A percentile compares a stretch with the other conserved stretches of the same genome.
Conservation (phyloP, 441 rosid species). For the Populus hybrid region DNA sequence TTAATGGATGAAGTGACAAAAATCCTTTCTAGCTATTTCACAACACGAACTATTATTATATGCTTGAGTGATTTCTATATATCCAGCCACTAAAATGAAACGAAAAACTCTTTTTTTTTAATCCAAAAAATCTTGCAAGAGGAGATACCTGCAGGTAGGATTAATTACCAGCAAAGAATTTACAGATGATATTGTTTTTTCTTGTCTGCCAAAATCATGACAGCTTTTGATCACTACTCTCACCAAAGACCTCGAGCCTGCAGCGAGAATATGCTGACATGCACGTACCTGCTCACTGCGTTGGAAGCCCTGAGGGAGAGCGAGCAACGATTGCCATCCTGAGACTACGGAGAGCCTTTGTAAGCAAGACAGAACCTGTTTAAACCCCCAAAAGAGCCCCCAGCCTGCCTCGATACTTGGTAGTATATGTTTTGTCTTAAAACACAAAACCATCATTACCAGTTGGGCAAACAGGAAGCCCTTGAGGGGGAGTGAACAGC, state of each 20-base stretch:
- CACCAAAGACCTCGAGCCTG: conserved; percentile 13
- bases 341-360: background rate
- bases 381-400: conserved; percentile 20
- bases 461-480: conserved; percentile 22
- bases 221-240: conserved; percentile 23
- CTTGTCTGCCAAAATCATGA: conserved; percentile 4
- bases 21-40: background rate
- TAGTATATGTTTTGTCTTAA: background rate
- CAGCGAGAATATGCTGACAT: background rate
- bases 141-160: background rate
- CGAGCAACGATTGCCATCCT: conserved; percentile 12
- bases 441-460: background rate
- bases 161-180: background rate
- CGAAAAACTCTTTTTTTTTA: background rate
- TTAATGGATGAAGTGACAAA: background rate
- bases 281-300: background rate
- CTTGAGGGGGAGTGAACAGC: conserved; percentile 37
- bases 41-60: background rate
- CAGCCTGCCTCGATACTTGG: conserved; percentile 14
- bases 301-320: conserved; percentile 31
- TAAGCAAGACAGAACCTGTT: conserved; percentile 24
- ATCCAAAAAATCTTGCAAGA: background rate
- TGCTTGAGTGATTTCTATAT: background rate
- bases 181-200: no score
- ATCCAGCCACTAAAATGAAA: background rate